Evolutionary conservation across 495 filamentous ascomycete genomes (phyloP).

Genomic region (Annulohypoxylon stygium): DNA sequence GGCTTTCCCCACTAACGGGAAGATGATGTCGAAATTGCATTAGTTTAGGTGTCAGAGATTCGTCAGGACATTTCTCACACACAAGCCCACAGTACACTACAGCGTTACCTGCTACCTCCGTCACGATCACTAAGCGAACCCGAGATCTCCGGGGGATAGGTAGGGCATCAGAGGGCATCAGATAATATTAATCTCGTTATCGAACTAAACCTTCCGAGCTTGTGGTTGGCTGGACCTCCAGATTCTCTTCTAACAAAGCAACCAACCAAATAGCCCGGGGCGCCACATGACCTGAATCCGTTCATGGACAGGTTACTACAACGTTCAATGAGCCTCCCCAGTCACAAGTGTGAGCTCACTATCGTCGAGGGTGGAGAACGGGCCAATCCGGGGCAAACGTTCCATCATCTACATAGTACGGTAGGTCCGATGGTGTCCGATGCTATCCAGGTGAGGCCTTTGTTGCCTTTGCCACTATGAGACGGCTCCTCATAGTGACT

Average conservation of each 20-base stretch:
- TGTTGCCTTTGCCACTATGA: constrained; percentile 37
- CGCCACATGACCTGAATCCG: constrained; percentile 50
- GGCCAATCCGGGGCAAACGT: constrained; percentile 49
- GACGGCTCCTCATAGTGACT: constrained; percentile 48
- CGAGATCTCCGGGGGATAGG: constrained; percentile 49
- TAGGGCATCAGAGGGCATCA: constrained; percentile 30
- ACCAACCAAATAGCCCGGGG: constrained; percentile 48
- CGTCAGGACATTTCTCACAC: constrained; percentile 20
- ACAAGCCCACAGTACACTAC: neutral
- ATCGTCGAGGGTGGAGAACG: constrained; percentile 45
- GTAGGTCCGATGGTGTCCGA: constrained; percentile 43
- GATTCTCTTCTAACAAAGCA: constrained; percentile 36
- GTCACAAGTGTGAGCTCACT: constrained; percentile 41
- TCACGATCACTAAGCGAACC: constrained; percentile 46
- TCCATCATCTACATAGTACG: constrained; percentile 39
- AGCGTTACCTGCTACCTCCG: constrained; percentile 15
- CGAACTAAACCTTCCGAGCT: constrained; percentile 8
- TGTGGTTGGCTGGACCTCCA: constrained; percentile 42
- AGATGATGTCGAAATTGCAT: constrained; percentile 49
- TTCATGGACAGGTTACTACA: constrained; percentile 50
- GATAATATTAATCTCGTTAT: constrained; percentile 20
- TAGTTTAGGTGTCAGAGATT: constrained; percentile 36
- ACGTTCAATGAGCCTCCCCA: constrained; percentile 48
- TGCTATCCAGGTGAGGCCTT: constrained; percentile 37
- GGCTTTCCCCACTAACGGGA: constrained; percentile 40